phyloP scores from a whole-genome alignment of 192 early-diverging fungal genomes.

The Thoreauomyces humboldtii region DNA sequence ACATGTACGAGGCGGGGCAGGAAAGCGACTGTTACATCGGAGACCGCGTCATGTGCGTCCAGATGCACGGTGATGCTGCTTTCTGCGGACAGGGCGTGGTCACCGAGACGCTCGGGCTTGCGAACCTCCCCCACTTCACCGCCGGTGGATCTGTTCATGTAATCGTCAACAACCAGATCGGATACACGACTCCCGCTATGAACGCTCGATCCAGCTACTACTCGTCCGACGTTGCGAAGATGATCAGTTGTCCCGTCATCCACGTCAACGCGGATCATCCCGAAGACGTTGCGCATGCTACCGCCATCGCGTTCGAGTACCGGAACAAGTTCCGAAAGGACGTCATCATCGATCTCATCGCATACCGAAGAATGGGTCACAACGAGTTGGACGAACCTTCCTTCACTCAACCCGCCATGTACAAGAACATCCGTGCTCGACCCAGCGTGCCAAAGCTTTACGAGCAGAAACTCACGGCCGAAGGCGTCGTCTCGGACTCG shows the following conservation, averaged over 20 bases:
- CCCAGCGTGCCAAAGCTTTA: conserved; percentile 83
- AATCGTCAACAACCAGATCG: conserved; percentile 97
- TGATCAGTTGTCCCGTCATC: conserved; percentile 92
- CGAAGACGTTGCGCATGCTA: conserved; percentile 84
- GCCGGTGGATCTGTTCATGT: conserved; percentile 95
- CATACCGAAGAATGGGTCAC: conserved; percentile 96
- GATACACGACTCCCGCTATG: conserved; percentile 92
- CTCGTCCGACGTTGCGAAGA: conserved; percentile 92
- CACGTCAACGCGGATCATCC: conserved; percentile 96
- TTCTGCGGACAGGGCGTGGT: conserved; percentile 76
- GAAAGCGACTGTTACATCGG: conserved; percentile 80
- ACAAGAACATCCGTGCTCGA: conserved; percentile 84
- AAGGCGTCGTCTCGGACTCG: conserved; percentile 13
- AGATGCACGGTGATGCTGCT: conserved; percentile 93
- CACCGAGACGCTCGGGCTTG: conserved; percentile 93
- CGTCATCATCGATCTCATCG: conserved; percentile 90
- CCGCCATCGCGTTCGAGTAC: conserved; percentile 84
- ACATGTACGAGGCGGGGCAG: conserved; percentile 60
- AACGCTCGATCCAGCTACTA: conserved; percentile 91
- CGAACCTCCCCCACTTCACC: conserved; percentile 93
- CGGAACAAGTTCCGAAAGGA: conserved; percentile 93
- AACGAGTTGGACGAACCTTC: conserved; percentile 96
- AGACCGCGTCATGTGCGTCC: conserved; percentile 90
- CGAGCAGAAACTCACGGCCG: conserved; percentile 68
- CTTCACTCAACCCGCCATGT: conserved; percentile 96